These are phyloP conservation scores for Hydnomerulius pinastri DNA, from an alignment of 768 basidiomycete genomes.

Conservation along the genomic window DNA sequence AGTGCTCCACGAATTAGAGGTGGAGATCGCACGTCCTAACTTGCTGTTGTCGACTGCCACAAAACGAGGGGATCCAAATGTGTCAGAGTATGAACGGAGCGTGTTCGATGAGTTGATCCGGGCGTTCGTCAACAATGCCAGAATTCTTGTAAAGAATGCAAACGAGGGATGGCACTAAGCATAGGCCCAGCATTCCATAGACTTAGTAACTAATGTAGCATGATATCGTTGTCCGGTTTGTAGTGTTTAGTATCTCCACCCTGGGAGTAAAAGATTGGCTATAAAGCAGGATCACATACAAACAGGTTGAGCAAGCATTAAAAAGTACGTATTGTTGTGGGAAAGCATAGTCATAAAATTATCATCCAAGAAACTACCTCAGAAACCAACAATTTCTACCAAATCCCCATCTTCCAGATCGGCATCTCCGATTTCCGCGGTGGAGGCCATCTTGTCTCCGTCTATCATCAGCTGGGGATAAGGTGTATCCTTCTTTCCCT, in stretches of 20 bases:
- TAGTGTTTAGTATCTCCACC: not conserved
- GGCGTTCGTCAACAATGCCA: conserved; percentile 89
- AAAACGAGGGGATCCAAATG: conserved; percentile 62
- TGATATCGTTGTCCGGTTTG: not conserved
- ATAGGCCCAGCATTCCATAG: not conserved
- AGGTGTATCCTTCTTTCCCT: conserved; percentile 25
- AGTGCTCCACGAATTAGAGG: conserved; percentile 82
- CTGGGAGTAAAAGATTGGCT: no score
- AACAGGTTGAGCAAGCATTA: conserved; percentile 14
- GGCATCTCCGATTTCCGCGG: conserved; percentile 60
- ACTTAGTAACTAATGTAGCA: not conserved
- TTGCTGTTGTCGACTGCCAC: conserved; percentile 71
- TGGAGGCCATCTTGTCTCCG: conserved; percentile 67
- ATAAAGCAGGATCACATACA: conserved; percentile 2
- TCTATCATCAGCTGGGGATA: conserved; percentile 55
- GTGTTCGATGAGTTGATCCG: conserved; percentile 91
- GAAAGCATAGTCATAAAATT: conserved; percentile 2
- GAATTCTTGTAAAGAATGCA: conserved; percentile 85
- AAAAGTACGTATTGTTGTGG: conserved; percentile 1
- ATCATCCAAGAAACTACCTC: conserved; percentile 10
- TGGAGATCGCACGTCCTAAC: conserved; percentile 78
- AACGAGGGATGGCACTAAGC: conserved; percentile 46
- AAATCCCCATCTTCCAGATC: conserved; percentile 81
- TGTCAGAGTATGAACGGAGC: conserved; percentile 61
- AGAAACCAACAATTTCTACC: conserved; percentile 71